phyloP scores from a whole-genome alignment of 1,284 basidiomycete species.

The Amylostereum chailletii region DNA sequence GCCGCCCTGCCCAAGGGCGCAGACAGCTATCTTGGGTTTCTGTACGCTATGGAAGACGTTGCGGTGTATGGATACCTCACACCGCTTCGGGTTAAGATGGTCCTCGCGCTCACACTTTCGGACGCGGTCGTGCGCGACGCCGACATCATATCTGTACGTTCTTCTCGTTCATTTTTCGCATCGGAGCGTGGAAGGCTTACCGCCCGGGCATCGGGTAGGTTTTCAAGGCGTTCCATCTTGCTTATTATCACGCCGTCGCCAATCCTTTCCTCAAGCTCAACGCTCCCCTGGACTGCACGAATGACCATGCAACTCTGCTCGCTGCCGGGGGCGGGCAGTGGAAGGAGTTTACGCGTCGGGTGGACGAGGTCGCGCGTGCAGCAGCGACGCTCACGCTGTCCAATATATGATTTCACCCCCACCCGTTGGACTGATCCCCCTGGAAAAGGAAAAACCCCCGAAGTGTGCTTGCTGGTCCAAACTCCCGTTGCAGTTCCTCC shows the following conservation, averaged over 20 bases:
- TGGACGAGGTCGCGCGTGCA: slow-evolving; percentile 63
- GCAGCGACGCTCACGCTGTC: slow-evolving; percentile 30
- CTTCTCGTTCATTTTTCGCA: neutral
- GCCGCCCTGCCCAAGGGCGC: slow-evolving; percentile 43
- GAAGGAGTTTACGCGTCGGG: slow-evolving; percentile 54
- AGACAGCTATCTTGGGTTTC: slow-evolving; percentile 70
- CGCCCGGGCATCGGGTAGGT: slow-evolving; percentile 33
- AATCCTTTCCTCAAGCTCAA: slow-evolving; percentile 71
- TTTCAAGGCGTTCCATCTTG: slow-evolving; percentile 75
- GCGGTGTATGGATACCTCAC: slow-evolving; percentile 81
- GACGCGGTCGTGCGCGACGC: slow-evolving; percentile 70
- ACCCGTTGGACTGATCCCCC: neutral
- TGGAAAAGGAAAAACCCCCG: neutral
- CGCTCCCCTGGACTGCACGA: slow-evolving; percentile 32
- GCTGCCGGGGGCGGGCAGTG: slow-evolving; percentile 57
- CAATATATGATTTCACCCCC: slow-evolving; percentile 3
- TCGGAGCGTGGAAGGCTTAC: too few relatives aligned
- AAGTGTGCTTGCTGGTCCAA: slow-evolving; percentile 5
- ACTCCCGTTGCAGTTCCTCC: slow-evolving; percentile 5
- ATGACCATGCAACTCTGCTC: slow-evolving; percentile 47
- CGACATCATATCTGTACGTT: slow-evolving; percentile 57
- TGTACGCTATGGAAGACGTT: slow-evolving; percentile 76
- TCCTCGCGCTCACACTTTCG: slow-evolving; percentile 65
- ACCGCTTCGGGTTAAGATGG: slow-evolving; percentile 72
- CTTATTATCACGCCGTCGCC: slow-evolving; percentile 66